These are phyloP conservation scores for Eimeria sp. DNA, from an alignment of 169 alveolate species.

Conservation along the genomic window DNA sequence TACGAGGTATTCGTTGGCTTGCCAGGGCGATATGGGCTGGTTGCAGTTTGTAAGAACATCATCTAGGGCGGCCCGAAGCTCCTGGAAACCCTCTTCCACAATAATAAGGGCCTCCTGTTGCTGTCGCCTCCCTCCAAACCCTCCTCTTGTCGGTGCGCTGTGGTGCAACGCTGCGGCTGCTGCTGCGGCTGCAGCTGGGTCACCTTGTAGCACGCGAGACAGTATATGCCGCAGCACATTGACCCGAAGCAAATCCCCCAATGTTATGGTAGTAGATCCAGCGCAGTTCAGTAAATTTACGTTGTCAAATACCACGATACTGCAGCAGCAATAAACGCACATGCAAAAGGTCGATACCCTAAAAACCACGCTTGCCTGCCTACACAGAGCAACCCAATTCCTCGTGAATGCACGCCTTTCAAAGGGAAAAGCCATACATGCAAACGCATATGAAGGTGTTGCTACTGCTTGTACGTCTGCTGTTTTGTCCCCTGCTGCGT, in stretches of 20 bases:
- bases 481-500: too few relatives aligned
- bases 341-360: background rate
- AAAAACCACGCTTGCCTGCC: background rate
- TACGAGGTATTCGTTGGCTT: background rate
- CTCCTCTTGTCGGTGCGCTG: background rate
- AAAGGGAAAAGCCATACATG: too few relatives aligned
- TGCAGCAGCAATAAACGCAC: background rate
- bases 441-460: too few relatives aligned
- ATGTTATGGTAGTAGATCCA: background rate
- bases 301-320: background rate
- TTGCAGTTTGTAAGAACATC: slow-evolving; percentile 33
- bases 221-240: slow-evolving; percentile 53
- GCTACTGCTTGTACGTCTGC: too few relatives aligned
- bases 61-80: slow-evolving; percentile 27
- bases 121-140: background rate
- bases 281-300: slow-evolving; percentile 16
- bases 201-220: slow-evolving; percentile 1
- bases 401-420: too few relatives aligned
- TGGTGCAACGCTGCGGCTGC: slow-evolving; percentile 46
- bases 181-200: too few relatives aligned
- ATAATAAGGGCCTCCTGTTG: background rate
- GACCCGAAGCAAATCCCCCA: slow-evolving; percentile 47
- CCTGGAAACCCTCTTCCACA: background rate
- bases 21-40: background rate
- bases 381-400: too few relatives aligned